phyloP scores from a whole-genome alignment of 2,329 filamentous ascomycete species.

The Pseudofabraea citricarpa region DNA sequence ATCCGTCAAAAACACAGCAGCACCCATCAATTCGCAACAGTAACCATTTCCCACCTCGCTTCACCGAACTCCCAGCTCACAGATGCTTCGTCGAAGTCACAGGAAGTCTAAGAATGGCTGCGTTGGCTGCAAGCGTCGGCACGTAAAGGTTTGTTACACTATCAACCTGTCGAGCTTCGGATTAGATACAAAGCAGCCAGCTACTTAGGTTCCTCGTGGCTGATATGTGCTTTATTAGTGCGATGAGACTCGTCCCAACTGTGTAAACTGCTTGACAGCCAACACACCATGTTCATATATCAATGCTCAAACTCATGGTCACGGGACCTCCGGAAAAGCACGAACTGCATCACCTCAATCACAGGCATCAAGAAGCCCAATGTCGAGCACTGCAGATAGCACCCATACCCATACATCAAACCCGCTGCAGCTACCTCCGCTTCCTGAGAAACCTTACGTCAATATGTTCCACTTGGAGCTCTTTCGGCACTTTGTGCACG shows the following conservation, averaged over 20 bases:
- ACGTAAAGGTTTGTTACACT: not conserved
- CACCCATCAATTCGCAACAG: too few species aligned
- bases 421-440: constrained; percentile 1
- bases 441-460: constrained; percentile 7
- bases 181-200: too few species aligned
- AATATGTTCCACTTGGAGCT: constrained; percentile 33
- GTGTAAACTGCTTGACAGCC: constrained; percentile 15
- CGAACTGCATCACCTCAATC: not conserved
- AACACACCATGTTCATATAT: constrained; percentile 11
- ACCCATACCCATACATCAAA: not conserved
- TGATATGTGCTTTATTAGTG: constrained; percentile 10
- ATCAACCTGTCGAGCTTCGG: too few species aligned
- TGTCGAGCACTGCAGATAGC: not conserved
- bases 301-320: constrained; percentile 1
- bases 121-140: not conserved
- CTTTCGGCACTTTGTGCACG: constrained; percentile 27
- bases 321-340: constrained; percentile 2
- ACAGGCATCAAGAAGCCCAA: constrained; percentile 1
- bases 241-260: constrained; percentile 17
- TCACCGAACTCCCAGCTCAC: too few species aligned
- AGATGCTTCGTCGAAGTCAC: not conserved
- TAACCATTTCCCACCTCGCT: too few species aligned
- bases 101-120: not conserved
- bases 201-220: not conserved
- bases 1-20: too few species aligned